These are phyloP conservation scores for Cryphonectria carpinicola DNA, from an alignment of 2,329 filamentous ascomycete species.

Conservation along the genomic window DNA sequence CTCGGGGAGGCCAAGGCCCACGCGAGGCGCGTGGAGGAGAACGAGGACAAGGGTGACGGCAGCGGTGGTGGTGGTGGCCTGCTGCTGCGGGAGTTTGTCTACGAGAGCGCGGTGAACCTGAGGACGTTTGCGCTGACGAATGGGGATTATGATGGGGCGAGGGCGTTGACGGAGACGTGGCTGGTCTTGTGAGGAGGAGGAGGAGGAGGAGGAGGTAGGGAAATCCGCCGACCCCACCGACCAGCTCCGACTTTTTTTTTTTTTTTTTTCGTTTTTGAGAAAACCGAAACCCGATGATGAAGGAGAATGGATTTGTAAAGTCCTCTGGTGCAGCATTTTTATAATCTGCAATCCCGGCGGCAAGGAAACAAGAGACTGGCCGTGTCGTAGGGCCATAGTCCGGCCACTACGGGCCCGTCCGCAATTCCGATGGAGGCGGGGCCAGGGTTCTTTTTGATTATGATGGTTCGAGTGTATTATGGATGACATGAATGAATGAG, in stretches of 20 bases:
- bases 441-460: background rate
- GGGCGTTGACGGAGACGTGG: conserved; percentile 63
- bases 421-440: background rate
- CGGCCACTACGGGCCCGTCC: background rate
- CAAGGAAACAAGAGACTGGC: background rate
- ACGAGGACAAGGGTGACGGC: background rate
- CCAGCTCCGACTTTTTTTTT: background rate
- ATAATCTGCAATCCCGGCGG: too few species aligned
- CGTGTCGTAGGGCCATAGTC: background rate
- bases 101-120: conserved; percentile 76
- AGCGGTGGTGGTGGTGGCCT: background rate
- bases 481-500: background rate
- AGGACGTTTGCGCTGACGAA: conserved; percentile 68
- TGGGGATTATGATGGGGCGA: conserved; percentile 65
- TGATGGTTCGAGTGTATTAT: background rate
- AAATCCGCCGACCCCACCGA: background rate
- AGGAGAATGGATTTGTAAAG: background rate
- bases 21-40: conserved; percentile 23
- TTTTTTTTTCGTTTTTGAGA: background rate
- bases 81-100: conserved; percentile 60
- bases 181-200: conserved; percentile 48
- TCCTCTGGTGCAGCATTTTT: too few species aligned
- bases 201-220: background rate
- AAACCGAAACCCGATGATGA: background rate
- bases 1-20: conserved; percentile 43